These are phyloP conservation scores for Aegilops sharonensis DNA, from an alignment of 176 grass and related monocot genomes.

Conservation along the genomic window DNA sequence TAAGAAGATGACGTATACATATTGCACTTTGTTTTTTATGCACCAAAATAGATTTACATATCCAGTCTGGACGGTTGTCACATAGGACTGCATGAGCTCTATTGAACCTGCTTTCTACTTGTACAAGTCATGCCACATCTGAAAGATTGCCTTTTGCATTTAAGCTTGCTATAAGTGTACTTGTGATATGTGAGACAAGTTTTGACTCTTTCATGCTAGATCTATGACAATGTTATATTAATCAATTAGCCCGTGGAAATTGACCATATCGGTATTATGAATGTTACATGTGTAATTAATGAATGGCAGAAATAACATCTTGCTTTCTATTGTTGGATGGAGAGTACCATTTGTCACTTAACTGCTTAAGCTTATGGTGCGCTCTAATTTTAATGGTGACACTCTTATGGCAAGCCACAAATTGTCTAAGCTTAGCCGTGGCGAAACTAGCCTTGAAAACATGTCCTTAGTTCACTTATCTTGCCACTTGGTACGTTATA, in stretches of 20 bases:
- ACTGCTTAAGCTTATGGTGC: neutral
- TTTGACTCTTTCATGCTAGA: neutral
- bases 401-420: too few relatives aligned
- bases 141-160: neutral
- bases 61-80: too few relatives aligned
- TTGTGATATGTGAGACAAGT: neutral
- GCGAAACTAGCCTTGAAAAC: neutral
- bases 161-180: neutral
- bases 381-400: too few relatives aligned
- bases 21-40: too few relatives aligned
- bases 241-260: too few relatives aligned
- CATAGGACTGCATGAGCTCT: neutral
- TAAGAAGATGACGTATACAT: too few relatives aligned
- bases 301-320: neutral
- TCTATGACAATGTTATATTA: too few relatives aligned
- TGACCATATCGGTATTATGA: neutral
- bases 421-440: neutral
- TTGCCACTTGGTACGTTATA: neutral
- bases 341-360: neutral
- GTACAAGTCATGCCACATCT: neutral
- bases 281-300: neutral
- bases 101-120: neutral
- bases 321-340: neutral
- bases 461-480: neutral
- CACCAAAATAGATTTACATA: too few relatives aligned